Evolutionary conservation across 2,329 filamentous ascomycete genomes (phyloP).

Genomic region (Westerdykella ornata): DNA sequence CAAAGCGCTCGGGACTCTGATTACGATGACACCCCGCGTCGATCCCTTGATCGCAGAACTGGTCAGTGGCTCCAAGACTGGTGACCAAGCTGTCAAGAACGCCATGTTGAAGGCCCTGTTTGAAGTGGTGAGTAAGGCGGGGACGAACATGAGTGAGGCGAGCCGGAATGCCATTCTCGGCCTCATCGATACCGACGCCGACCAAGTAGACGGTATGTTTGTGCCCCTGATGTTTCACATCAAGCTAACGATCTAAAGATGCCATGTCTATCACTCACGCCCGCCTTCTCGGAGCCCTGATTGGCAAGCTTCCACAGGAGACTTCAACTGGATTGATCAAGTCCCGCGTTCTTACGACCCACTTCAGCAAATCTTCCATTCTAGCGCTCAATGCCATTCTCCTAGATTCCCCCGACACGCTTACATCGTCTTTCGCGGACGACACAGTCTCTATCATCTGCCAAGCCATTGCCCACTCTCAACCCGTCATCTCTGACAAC

Average conservation of each 20-base stretch:
- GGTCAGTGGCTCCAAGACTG: slow-evolving; percentile 89
- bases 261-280: slow-evolving; percentile 84
- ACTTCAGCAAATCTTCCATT: slow-evolving; percentile 71
- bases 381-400: slow-evolving; percentile 85
- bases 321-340: slow-evolving; percentile 57
- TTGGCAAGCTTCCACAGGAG: slow-evolving; percentile 75
- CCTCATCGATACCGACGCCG: slow-evolving; percentile 78
- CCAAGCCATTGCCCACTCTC: slow-evolving; percentile 69
- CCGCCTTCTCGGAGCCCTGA: slow-evolving; percentile 78
- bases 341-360: slow-evolving; percentile 67
- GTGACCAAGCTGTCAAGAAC: slow-evolving; percentile 77
- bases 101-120: slow-evolving; percentile 97
- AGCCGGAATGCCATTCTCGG: slow-evolving; percentile 79
- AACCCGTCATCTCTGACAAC: slow-evolving; percentile 76
- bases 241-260: slow-evolving; percentile 34
- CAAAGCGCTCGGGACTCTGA: slow-evolving; percentile 87
- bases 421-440: slow-evolving; percentile 63
- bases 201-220: slow-evolving; percentile 59
- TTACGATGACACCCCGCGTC: slow-evolving; percentile 89
- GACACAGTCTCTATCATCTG: slow-evolving; percentile 72
- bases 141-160: slow-evolving; percentile 86
- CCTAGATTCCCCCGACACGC: slow-evolving; percentile 64
- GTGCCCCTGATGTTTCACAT: background rate
- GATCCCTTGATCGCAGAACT: slow-evolving; percentile 90
- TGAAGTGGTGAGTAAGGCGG: slow-evolving; percentile 92